Conservation (phyloP, 2,329 filamentous ascomycete species). For the Fusarium buxicola region DNA sequence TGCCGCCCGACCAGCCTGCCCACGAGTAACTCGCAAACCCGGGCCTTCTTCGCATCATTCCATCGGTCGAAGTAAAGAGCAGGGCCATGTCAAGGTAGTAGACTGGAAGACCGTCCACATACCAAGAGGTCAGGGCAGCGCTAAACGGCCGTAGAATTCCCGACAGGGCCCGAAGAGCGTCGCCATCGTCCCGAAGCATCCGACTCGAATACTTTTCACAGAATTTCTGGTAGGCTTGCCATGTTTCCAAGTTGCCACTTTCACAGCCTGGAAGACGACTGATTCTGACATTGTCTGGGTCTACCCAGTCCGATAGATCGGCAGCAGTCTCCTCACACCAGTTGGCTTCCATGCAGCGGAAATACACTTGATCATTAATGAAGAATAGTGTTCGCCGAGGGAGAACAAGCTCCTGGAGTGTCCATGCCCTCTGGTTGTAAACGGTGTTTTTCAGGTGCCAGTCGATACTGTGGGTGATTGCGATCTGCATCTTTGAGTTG, state of each 20-base stretch:
- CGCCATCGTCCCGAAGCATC: constrained; percentile 14
- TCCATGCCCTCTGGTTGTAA: constrained; percentile 22
- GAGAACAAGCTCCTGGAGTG: constrained; percentile 11
- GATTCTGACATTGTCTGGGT: neutral
- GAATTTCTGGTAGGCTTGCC: constrained; percentile 8
- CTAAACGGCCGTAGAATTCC: constrained; percentile 18
- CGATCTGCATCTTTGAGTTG: constrained; percentile 6
- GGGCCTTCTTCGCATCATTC: constrained; percentile 1
- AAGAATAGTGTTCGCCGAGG: constrained; percentile 13
- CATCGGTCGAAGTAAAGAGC: constrained; percentile 1
- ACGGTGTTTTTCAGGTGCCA: constrained; percentile 18
- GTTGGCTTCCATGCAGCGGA: constrained; percentile 23
- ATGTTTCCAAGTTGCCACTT: neutral
- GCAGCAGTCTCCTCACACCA: constrained; percentile 23
- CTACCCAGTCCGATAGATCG: constrained; percentile 10
- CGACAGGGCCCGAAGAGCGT: constrained; percentile 15
- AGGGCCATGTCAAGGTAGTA: constrained; percentile 7
- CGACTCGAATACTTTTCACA: constrained; percentile 25
- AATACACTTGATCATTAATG: constrained; percentile 15
- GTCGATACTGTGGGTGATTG: constrained; percentile 11
- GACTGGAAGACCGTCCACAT: neutral
- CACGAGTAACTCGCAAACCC: constrained; percentile 35
- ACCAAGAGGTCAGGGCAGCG: neutral
- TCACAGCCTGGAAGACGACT: neutral
- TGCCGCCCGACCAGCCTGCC: constrained; percentile 25